Evolutionary conservation across 129 eudicot species (phyloP), one percentile per base, ranked within the genome.

Genomic region (Pittosporum tobira): DNA sequence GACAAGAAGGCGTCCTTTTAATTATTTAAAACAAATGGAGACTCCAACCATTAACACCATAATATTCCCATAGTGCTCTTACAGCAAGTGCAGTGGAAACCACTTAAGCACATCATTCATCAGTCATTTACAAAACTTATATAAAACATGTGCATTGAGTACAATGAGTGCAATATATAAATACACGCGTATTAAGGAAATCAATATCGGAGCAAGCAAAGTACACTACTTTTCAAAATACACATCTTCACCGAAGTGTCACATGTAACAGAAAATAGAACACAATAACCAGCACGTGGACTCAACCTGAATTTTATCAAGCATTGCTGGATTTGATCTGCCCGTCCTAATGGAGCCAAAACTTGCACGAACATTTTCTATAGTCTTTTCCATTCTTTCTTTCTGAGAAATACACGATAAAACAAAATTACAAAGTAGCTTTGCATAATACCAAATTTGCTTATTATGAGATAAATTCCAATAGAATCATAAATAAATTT

Each of bases 381-480:
- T 82, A 53, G 94, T 74, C 77, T 84, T 93, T 57, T 93, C 99
- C 99, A 93, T 93, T 74, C 80, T 87, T 62, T 84, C 94, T 79
- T 66, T 93, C 99, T 93, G 67, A 62, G 42, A 16, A 25, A 65
- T 24, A 59, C 54, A 19, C 29, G 20, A 28, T 31, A 27, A 23
- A 20, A 51, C 10, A 59, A 45, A 45, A n/a, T 25, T 51, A 67
- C 36, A 57, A 21, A 51, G 6, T 4, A 52, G 20, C 11, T n/a
- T 28, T 20, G 31, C 23, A 14, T 12, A 26, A 25, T 13, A 25
- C 58, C 45, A 27, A 36, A 30, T 26, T 36, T 40, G 20, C 25
- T 24, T 4, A 56, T n/a, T 38, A 30, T 25, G 38, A 19, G 9
- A 50, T 9, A 48, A 11, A 16, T 10, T 37, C 48, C 22, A 36